Evolutionary conservation across 352 stramenopile genomes (phyloP), one percentile per base, ranked within the genome.

Genomic region (Globisporangium viniferum): DNA sequence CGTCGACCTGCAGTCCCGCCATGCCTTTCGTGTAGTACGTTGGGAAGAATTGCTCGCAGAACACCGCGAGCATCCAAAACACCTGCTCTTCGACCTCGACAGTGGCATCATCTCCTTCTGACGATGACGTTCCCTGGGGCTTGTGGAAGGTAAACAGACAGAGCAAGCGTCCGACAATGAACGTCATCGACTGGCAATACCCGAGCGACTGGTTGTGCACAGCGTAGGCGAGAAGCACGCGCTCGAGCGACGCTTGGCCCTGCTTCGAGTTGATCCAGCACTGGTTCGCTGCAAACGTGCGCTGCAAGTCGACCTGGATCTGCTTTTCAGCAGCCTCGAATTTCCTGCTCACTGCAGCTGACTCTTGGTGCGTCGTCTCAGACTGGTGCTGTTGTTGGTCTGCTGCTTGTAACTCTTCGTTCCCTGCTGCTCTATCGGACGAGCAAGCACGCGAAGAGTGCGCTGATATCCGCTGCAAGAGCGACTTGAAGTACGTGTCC

Each of bases 171-270:
- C 80, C 90, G 8, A 87, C 88, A 24, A 97, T 81, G 61, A 96
- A 97, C 48, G 91, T 97, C 88, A 97, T 96, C 22, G 83, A 92
- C 72, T 97, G 90, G 57, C 90, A 97, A 69, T 97, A 97, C 15
- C 91, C 91, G 6, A 97, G 74, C 24, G 62, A 63, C 27, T 80
- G 67, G 62, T 97, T 94, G 63, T 92, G 82, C 33, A 95, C 51
- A 0, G 90, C 89, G 59, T 94, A 97, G 14, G 88, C 79, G 10
- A 92, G 65, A 8, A 97, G 66, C 27, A 97, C 82, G 7, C 88
- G 74, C 55, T 83, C 76, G 36, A 97, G 72, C 27, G 80, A 71
- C 1, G 57, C 57, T 35, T 89, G 78, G 0, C 86, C 85, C 0
- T 73, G 67, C 0, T 36, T 14, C 5, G 76, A 79, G 49, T 86